These are phyloP conservation scores for Sphaceloma murrayae DNA, from an alignment of 2,329 filamentous ascomycete species.

Conservation along the genomic window DNA sequence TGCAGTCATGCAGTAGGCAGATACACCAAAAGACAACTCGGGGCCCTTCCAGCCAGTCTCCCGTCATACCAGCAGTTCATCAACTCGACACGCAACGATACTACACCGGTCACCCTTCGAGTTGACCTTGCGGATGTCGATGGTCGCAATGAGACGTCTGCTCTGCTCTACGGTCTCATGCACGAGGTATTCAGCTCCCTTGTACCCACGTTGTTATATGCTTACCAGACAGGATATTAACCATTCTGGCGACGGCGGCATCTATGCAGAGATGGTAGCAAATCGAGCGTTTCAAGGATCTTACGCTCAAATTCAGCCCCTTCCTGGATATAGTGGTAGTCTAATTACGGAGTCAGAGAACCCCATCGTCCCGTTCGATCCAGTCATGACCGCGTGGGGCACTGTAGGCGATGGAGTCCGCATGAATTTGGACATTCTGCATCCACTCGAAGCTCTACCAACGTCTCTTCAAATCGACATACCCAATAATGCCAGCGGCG, in stretches of 20 bases:
- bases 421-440: constrained; percentile 32
- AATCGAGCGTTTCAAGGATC: constrained; percentile 59
- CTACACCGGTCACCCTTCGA: constrained; percentile 17
- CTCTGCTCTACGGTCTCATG: constrained; percentile 19
- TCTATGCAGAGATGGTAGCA: constrained; percentile 61
- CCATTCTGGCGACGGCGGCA: constrained; percentile 60
- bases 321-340: constrained; percentile 22
- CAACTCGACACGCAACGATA: constrained; percentile 20
- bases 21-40: constrained; percentile 16
- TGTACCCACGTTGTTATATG: neutral
- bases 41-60: constrained; percentile 7
- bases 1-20: too few relatives aligned
- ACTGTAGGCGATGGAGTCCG: constrained; percentile 28
- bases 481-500: constrained; percentile 30
- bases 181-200: constrained; percentile 13
- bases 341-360: constrained; percentile 25
- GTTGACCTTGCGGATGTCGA: constrained; percentile 17
- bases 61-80: constrained; percentile 19
- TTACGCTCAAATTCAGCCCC: constrained; percentile 19
- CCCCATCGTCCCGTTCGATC: constrained; percentile 26
- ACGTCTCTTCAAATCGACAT: constrained; percentile 36
- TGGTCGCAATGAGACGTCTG: constrained; percentile 19
- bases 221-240: constrained; percentile 27
- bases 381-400: constrained; percentile 23
- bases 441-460: constrained; percentile 37